These are phyloP conservation scores for Phytophthora pini DNA, from an alignment of 352 stramenopile genomes.

Conservation along the genomic window DNA sequence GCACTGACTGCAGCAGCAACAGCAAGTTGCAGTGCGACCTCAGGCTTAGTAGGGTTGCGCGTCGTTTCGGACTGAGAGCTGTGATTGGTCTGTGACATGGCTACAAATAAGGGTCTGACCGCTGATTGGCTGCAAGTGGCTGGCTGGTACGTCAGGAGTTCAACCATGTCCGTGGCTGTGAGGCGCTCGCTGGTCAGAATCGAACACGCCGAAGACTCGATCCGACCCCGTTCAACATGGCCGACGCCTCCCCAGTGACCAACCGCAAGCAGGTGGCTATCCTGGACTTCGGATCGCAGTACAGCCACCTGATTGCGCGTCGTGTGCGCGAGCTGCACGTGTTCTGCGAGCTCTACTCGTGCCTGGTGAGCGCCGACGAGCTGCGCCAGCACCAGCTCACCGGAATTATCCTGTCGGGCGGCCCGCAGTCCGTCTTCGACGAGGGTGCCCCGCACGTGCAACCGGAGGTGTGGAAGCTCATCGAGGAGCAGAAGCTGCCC, in stretches of 20 bases:
- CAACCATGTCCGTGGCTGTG: constrained; percentile 4
- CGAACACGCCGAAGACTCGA: constrained; percentile 27
- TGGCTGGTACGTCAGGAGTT: constrained; percentile 17
- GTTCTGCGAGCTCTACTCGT: constrained; percentile 99
- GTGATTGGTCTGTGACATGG: constrained; percentile 42
- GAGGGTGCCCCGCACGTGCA: constrained; percentile 95
- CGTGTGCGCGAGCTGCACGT: constrained; percentile 98
- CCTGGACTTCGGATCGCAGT: constrained; percentile 99
- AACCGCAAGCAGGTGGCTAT: constrained; percentile 97
- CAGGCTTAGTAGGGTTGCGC: constrained; percentile 19
- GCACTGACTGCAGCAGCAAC: constrained; percentile 33
- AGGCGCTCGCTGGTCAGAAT: constrained; percentile 30
- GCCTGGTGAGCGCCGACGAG: constrained; percentile 93
- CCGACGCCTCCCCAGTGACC: constrained; percentile 77
- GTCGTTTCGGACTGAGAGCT: constrained; percentile 23
- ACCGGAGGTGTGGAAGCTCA: constrained; percentile 95
- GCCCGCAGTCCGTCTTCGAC: constrained; percentile 97
- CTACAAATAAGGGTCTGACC: constrained; percentile 2
- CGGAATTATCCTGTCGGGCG: constrained; percentile 98
- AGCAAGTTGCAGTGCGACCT: not conserved
- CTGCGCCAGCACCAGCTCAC: constrained; percentile 94
- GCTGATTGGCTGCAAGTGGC: constrained; percentile 36
- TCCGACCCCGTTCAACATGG: constrained; percentile 51
- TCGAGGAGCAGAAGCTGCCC: constrained; percentile 95
- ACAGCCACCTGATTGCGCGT: constrained; percentile 99